Percentiles rank a stretch among this genome's conserved stretches.
Evolutionary conservation across 768 basidiomycete species (phyloP).

Genomic region (Tulasnella sp.): DNA sequence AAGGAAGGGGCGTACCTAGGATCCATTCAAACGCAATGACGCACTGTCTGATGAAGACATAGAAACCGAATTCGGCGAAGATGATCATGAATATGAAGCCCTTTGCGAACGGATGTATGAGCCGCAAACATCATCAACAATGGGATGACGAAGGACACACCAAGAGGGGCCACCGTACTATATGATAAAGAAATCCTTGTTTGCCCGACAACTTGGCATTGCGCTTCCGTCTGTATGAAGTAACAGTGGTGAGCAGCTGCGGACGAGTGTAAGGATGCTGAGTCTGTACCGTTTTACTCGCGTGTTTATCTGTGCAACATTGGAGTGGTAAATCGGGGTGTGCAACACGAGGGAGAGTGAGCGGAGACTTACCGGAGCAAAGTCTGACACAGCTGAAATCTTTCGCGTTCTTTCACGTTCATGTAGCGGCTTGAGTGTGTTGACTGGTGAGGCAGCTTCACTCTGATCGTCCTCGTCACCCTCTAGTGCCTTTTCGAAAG

Average conservation of each 20-base stretch:
- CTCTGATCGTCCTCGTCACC: constrained; percentile 41
- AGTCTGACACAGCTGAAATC: constrained; percentile 73
- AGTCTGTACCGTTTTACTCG: constrained; percentile 54
- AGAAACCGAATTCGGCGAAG: constrained; percentile 67
- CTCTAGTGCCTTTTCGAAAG: constrained; percentile 63
- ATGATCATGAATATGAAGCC: constrained; percentile 75
- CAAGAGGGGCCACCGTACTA: constrained; percentile 78
- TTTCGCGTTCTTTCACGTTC: constrained; percentile 48
- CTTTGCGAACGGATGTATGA: constrained; percentile 30
- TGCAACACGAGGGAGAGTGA: background rate
- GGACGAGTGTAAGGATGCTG: too few relatives aligned
- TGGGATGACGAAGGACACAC: constrained; percentile 28
- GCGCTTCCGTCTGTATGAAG: constrained; percentile 25
- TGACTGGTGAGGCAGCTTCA: constrained; percentile 26
- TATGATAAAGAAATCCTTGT: constrained; percentile 62
- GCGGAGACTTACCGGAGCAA: constrained; percentile 44
- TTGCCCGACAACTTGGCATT: constrained; percentile 22
- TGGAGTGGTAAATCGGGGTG: background rate
- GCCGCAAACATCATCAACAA: background rate
- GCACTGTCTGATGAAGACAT: constrained; percentile 76
- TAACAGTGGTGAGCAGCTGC: too few relatives aligned
- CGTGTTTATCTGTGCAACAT: constrained; percentile 42
- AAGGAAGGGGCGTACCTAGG: constrained; percentile 3
- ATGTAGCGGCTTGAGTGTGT: constrained; percentile 20
- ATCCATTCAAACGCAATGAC: constrained; percentile 94